Conservation (phyloP, 2,329 filamentous ascomycete species). For the Colletotrichum shisoi region DNA sequence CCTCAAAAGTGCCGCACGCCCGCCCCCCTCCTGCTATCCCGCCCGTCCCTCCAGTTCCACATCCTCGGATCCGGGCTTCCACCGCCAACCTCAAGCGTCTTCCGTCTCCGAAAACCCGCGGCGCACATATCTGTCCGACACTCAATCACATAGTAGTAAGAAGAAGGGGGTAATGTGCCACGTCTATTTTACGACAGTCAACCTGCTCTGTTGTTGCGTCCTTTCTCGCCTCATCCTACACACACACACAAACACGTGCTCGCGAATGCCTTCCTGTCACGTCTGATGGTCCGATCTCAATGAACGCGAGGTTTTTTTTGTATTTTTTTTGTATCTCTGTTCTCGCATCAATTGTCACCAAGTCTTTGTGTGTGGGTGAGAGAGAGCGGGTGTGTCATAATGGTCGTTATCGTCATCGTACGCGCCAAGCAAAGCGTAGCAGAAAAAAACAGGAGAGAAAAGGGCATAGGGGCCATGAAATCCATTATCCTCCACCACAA, state of each 20-base stretch:
- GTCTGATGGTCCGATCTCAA: not conserved
- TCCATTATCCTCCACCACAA: not conserved
- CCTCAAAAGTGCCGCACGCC: not conserved
- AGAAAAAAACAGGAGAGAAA: not conserved
- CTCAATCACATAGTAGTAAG: too few relatives aligned
- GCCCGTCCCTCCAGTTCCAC: constrained; percentile 4
- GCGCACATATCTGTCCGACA: not conserved
- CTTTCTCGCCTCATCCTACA: too few relatives aligned
- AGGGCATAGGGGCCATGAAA: not conserved
- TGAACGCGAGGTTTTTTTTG: not conserved
- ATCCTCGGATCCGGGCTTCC: constrained; percentile 23
- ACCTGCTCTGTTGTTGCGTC: too few relatives aligned
- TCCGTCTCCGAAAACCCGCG: not conserved
- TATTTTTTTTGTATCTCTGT: constrained; percentile 1
- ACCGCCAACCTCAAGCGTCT: not conserved
- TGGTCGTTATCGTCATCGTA: constrained; percentile 36
- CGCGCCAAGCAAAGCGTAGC: constrained; percentile 13
- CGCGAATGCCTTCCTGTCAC: not conserved
- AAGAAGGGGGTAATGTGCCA: too few relatives aligned
- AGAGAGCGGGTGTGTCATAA: not conserved
- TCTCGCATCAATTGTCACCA: constrained; percentile 15
- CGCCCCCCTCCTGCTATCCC: not conserved
- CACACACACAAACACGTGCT: not conserved
- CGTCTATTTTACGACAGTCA: too few relatives aligned
- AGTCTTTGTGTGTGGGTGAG: constrained; percentile 5